Evolutionary conservation across 805 yeast genomes (phyloP), one percentile per base, ranked within the genome.

Genomic region (Ogataea trehalophila): DNA sequence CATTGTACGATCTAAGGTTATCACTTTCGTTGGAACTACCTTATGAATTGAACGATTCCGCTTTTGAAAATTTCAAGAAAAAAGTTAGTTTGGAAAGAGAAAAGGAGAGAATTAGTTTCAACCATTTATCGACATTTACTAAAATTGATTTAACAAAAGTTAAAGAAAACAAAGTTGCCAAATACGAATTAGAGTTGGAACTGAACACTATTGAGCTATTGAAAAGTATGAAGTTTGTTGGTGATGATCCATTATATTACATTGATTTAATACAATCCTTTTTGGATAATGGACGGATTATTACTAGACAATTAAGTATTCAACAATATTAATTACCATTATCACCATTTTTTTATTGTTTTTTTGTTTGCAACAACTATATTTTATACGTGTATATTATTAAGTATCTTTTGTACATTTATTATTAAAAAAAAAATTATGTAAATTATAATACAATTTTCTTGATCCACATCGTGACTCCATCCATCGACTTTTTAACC

Each of bases 1-100:
- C 86, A 33, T 73, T 81, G 65, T 83, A 82, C 61, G 97, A 90
- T 66, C 72, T 84, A 55, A 76, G 95, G 56, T 69, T 90, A 35
- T 82, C 95, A 6, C 68, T 91, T 53, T 80, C 88, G 36, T 66
- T 86, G 29, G 97, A 90, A 78, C 63, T 83, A 49, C 96, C 96
- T 0, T 77, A 79, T 22, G 75, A 77, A 33, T 81, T 76, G 48
- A 66, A 62, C 39, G 70, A 64, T 68, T 66, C 79, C 61, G 65
- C 82, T 69, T 56, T 83, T 62, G 77, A 75, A 67, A 75, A 71
- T 59, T 78, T 65, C 72, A 72, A 61, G 69, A 76, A 58, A 71
- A 76, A 60, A 69, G 75, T 48, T 7, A 70, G 74, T 22, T 60
- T 76, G 49, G 77, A 79, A 39, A 72, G 97, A 59, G 77, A 79